A percentile compares a stretch with the other conserved stretches of the same genome.
These are phyloP conservation scores for Huiozyma naganishii DNA, from an alignment of 805 yeast species.

Conservation along the genomic window DNA sequence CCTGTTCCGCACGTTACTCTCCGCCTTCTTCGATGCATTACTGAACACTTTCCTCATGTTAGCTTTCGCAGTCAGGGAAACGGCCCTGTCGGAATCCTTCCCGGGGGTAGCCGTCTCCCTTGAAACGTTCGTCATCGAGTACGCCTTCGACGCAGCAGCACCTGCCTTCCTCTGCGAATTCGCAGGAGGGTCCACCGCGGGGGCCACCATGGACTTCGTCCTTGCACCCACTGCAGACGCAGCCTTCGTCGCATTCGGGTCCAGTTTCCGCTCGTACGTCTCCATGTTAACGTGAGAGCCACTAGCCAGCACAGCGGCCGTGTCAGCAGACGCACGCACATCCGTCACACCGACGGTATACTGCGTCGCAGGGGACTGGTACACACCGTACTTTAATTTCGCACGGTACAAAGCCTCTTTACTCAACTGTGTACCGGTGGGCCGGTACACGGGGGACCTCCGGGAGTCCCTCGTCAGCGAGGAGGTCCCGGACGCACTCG, in stretches of 20 bases:
- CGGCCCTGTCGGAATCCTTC: background rate
- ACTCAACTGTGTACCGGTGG: conserved; percentile 59
- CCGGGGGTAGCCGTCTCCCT: background rate
- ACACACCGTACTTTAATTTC: conserved; percentile 54
- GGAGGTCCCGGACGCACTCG: conserved; percentile 1
- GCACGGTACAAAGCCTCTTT: conserved; percentile 70
- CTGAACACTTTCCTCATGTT: conserved; percentile 19
- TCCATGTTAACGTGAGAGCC: conserved; percentile 51
- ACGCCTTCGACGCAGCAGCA: conserved; percentile 26
- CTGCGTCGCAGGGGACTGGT: conserved; percentile 36
- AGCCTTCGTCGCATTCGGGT: conserved; percentile 26
- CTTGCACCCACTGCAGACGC: conserved; percentile 16
- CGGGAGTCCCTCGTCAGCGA: background rate
- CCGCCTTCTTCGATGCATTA: conserved; percentile 25
- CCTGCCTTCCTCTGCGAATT: conserved; percentile 3
- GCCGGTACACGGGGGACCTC: conserved; percentile 40
- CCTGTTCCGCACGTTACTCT: conserved; percentile 16
- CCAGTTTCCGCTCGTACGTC: conserved; percentile 44
- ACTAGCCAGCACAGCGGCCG: conserved; percentile 65
- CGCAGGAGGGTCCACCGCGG: conserved; percentile 3
- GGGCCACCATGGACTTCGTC: background rate
- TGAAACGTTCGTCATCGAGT: conserved; percentile 7
- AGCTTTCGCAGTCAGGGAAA: conserved; percentile 1
- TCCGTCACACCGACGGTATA: conserved; percentile 53
- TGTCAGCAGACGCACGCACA: conserved; percentile 48